A percentile compares a stretch with the other conserved stretches of the same genome.
phyloP scores from a whole-genome alignment of 495 filamentous ascomycete genomes.

The Aspergillus steynii region DNA sequence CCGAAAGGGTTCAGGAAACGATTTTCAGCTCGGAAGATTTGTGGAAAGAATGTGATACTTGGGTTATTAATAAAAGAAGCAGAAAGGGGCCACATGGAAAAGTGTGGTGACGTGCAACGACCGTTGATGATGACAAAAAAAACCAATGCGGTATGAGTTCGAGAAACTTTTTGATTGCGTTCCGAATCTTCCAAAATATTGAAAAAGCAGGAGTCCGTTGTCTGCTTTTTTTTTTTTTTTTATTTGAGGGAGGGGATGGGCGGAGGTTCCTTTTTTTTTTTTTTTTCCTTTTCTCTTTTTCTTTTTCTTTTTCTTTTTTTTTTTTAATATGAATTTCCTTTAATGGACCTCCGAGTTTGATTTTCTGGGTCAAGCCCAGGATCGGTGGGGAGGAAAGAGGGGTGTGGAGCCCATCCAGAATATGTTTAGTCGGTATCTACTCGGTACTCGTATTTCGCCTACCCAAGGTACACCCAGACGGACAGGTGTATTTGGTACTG shows the following conservation, averaged over 20 bases:
- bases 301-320: constrained; percentile 13
- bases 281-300: constrained; percentile 11
- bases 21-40: constrained; percentile 24
- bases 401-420: constrained; percentile 13
- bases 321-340: neutral
- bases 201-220: too few relatives aligned
- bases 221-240: too few relatives aligned
- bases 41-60: constrained; percentile 22
- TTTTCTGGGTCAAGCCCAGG: constrained; percentile 19
- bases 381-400: constrained; percentile 21
- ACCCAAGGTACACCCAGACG: too few relatives aligned
- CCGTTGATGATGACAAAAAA: constrained; percentile 11
- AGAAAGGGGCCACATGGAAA: constrained; percentile 28
- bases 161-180: constrained; percentile 6
- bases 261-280: constrained; percentile 2
- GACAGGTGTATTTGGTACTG: constrained; percentile 11
- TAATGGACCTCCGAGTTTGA: constrained; percentile 1
- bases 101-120: constrained; percentile 19
- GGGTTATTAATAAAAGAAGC: constrained; percentile 24
- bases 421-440: neutral
- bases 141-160: constrained; percentile 7
- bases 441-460: too few relatives aligned
- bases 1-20: constrained; percentile 4
- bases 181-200: neutral
- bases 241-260: too few relatives aligned